Evolutionary conservation across 2,329 filamentous ascomycete species (phyloP), one percentile per base, ranked within the genome.

Genomic region (Neopestalotiopsis clavispora): DNA sequence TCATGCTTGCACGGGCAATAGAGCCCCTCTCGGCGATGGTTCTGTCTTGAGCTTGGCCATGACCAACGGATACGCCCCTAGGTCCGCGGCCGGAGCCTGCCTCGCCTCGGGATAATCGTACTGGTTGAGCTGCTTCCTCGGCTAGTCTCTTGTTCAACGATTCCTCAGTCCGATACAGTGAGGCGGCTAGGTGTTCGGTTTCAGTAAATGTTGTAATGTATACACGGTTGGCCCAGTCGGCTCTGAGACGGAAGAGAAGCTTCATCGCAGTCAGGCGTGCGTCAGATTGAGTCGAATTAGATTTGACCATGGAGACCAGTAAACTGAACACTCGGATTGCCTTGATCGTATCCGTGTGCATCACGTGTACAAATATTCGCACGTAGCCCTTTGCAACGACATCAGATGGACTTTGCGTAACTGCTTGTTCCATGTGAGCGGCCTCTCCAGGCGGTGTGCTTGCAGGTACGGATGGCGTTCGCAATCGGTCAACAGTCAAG

Each of bases 181-280:
- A 86, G 17, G 89, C 86, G 34, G 94, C 93, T 30, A 97, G 83
- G 66, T 89, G 89, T 72, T 91, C 89, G 34, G 90, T 92, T 77
- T 97, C 94, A 1, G 91, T 89, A 38, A 89, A 87, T 42, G 88
- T 81, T 7, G 90, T 90, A 66, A 97, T 83, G 69, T 92, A 94
- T 4, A 98, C 87, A 59, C 91, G 88, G 72, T 95, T 89, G 10
- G 92, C 89, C 77, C 92, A 94, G 79, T 97, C 94, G 28, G 94
- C 94, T 69, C 95, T 89, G 38, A 98, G 83, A 58, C 95, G 90
- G 77, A 97, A 95, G 2, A 98, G 83, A 58, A 95, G 81, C 75
- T 93, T 94, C 84, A 95, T 89, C 2, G 91, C 90, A 13, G 90
- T 91, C 32, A 96, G 82, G 6, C 93, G 90, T 65, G 92, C 90